Percentiles rank a stretch among this genome's conserved stretches.
These are phyloP conservation scores for Sambucus nigra DNA, from an alignment of 129 eudicot genomes.

Conservation along the genomic window DNA sequence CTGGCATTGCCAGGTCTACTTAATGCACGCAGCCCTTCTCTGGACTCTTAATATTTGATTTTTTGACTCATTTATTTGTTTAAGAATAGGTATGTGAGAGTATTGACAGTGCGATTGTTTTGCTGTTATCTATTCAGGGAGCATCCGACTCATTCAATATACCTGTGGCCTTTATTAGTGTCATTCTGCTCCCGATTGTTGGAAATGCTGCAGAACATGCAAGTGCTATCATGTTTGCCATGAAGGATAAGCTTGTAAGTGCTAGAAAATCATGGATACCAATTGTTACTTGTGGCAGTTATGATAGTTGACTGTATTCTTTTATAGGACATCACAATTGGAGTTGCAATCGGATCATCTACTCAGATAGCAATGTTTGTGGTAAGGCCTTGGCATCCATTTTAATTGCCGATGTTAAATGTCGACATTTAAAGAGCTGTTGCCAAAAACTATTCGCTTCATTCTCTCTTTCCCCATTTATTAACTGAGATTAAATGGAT, in stretches of 20 bases:
- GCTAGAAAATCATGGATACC: neutral
- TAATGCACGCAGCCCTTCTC: neutral
- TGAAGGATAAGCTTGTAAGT: slow-evolving; percentile 92
- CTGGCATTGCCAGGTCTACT: neutral
- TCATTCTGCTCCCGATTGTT: slow-evolving; percentile 85
- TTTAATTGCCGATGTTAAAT: slow-evolving; percentile 1
- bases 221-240: slow-evolving; percentile 94
- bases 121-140: slow-evolving; percentile 54
- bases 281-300: neutral
- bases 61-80: no score
- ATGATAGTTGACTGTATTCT: slow-evolving; percentile 3
- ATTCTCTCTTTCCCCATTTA: neutral
- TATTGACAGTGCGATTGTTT: slow-evolving; percentile 5
- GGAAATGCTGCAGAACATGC: slow-evolving; percentile 99
- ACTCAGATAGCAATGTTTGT: slow-evolving; percentile 98
- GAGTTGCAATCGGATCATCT: slow-evolving; percentile 98
- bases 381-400: slow-evolving; percentile 34
- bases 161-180: slow-evolving; percentile 89
- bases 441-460: neutral
- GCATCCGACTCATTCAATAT: slow-evolving; percentile 86
- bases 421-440: neutral
- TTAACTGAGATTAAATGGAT: neutral
- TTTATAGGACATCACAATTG: slow-evolving; percentile 86
- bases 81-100: no score
- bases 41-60: neutral